Conservation (phyloP, 2,329 filamentous ascomycete genomes). For the Cladosporium oxysporum region DNA sequence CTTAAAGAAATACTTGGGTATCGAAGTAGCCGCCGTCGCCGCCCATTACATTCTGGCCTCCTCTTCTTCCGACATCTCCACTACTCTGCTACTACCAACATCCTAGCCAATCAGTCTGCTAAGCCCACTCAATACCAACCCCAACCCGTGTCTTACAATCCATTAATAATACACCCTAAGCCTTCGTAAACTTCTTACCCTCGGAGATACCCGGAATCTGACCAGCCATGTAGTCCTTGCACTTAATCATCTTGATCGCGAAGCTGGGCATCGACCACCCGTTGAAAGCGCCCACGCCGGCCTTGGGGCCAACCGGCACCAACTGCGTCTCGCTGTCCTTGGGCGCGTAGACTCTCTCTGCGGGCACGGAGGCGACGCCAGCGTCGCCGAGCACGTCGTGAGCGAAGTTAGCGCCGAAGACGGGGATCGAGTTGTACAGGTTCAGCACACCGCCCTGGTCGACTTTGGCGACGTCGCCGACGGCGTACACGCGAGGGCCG, state of each 20-base stretch:
- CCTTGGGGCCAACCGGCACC: conserved; percentile 34
- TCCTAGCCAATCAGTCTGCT: neutral
- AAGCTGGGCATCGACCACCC: conserved; percentile 38
- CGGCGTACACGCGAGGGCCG: conserved; percentile 49
- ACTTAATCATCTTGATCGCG: conserved; percentile 39
- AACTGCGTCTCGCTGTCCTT: conserved; percentile 37
- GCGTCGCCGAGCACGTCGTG: conserved; percentile 46
- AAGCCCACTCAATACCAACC: conserved; percentile 4
- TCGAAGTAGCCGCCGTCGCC: neutral
- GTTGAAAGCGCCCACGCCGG: conserved; percentile 41
- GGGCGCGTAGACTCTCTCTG: conserved; percentile 32
- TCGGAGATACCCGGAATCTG: conserved; percentile 31
- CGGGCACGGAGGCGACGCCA: conserved; percentile 25
- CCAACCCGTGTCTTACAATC: too few species aligned
- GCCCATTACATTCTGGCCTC: neutral
- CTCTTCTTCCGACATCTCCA: neutral
- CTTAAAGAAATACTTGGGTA: conserved; percentile 12
- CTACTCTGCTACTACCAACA: neutral
- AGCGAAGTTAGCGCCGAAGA: conserved; percentile 48
- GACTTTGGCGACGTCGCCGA: conserved; percentile 50
- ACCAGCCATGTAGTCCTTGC: conserved; percentile 39
- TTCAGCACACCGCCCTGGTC: conserved; percentile 46
- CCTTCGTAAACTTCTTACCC: conserved; percentile 34
- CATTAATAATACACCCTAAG: conserved; percentile 4
- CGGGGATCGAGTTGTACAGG: conserved; percentile 43